A percentile compares a stretch with the other conserved stretches of the same genome.
Conservation (phyloP, 2,329 filamentous ascomycete species). For the Pleomassaria siparia region DNA sequence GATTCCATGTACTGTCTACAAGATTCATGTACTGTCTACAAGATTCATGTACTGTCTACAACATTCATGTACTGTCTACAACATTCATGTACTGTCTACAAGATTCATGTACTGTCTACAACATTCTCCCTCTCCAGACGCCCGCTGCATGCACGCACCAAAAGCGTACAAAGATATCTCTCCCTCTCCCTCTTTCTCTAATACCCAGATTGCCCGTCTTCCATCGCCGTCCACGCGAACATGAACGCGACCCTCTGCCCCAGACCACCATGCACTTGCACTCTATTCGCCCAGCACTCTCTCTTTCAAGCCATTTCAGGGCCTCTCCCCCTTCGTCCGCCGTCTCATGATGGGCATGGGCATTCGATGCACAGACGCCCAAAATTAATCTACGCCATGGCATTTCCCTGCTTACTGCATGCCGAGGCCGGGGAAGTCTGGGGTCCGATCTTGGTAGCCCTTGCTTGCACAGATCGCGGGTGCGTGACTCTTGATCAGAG, state of each 20-base stretch:
- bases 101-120: no score
- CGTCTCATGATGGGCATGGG: slow-evolving; percentile 8
- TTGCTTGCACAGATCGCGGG: slow-evolving; percentile 5
- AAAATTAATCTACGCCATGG: slow-evolving; percentile 14
- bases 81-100: no score
- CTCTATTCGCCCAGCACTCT: slow-evolving; percentile 8
- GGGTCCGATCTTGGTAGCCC: slow-evolving; percentile 18
- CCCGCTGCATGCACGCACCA: not conserved
- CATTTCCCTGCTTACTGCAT: slow-evolving; percentile 2
- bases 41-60: no score
- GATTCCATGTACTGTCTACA: no score
- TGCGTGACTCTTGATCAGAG: slow-evolving; percentile 1
- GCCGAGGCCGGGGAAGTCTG: slow-evolving; percentile 7
- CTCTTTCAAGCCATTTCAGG: not conserved
- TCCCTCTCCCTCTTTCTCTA: no score
- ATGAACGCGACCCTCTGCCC: slow-evolving; percentile 20
- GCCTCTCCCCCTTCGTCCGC: slow-evolving; percentile 18
- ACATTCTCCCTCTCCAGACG: not conserved
- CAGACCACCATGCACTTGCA: slow-evolving; percentile 12
- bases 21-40: no score
- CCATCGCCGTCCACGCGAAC: slow-evolving; percentile 15
- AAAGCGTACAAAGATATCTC: no score
- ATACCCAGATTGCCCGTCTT: slow-evolving; percentile 14
- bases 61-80: no score
- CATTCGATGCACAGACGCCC: slow-evolving; percentile 16